phyloP scores from a whole-genome alignment of 2,329 filamentous ascomycete species.

The Aspergillus sp. region DNA sequence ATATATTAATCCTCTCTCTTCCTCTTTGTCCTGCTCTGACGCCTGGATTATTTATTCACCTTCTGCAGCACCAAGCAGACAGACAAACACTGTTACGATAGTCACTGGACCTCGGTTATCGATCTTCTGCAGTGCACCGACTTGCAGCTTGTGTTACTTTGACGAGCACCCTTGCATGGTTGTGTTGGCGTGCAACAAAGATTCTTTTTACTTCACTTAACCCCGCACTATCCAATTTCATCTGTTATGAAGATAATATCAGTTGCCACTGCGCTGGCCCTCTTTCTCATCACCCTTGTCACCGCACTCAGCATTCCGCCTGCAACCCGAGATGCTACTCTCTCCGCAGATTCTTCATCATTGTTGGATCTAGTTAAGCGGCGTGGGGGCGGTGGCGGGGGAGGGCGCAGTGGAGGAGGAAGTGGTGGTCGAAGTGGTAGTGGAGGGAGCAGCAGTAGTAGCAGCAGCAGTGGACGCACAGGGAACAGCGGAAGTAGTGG shows the following conservation, averaged over 20 bases:
- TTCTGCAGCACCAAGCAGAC: too few species aligned
- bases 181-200: neutral
- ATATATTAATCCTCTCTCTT: too few species aligned
- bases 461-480: conserved; percentile 22
- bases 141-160: too few species aligned
- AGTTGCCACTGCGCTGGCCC: conserved; percentile 26
- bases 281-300: conserved; percentile 33
- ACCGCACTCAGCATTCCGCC: conserved; percentile 32
- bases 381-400: conserved; percentile 50
- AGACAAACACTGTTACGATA: too few species aligned
- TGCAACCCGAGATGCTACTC: conserved; percentile 19
- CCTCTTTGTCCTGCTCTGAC: too few species aligned
- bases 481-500: conserved; percentile 25
- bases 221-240: too few species aligned
- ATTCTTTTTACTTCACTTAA: neutral
- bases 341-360: conserved; percentile 15
- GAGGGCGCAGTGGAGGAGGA: conserved; percentile 32
- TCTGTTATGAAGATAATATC: conserved; percentile 34
- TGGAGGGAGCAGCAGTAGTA: conserved; percentile 25
- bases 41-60: too few species aligned
- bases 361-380: conserved; percentile 47
- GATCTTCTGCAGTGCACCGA: too few species aligned
- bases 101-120: too few species aligned
- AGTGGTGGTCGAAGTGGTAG: conserved; percentile 30
- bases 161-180: too few species aligned